Conservation (phyloP, 1,284 basidiomycete species). For the Microbotryum intermedium region DNA sequence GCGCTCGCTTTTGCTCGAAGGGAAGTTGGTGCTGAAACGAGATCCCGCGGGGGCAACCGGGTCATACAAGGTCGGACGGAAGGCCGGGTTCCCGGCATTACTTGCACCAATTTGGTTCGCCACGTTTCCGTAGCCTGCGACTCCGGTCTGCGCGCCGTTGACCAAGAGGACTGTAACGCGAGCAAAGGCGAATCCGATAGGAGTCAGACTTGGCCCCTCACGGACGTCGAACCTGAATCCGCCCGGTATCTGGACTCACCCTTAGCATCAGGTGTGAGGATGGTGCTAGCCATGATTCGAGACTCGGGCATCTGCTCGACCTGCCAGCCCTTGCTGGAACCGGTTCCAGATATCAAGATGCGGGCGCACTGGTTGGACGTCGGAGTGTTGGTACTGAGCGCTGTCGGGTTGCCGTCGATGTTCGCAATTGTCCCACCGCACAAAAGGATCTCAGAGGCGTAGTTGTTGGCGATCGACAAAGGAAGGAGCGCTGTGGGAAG, state of each 20-base stretch:
- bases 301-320: slow-evolving; percentile 15
- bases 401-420: slow-evolving; percentile 40
- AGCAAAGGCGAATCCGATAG: no score
- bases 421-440: slow-evolving; percentile 65
- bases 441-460: slow-evolving; percentile 60
- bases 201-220: slow-evolving; percentile 32
- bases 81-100: slow-evolving; percentile 67
- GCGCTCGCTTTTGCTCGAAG: slow-evolving; percentile 60
- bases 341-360: slow-evolving; percentile 7
- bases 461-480: slow-evolving; percentile 52
- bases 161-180: slow-evolving; percentile 50
- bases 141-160: slow-evolving; percentile 57
- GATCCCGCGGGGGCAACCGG: slow-evolving; percentile 51
- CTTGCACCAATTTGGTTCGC: slow-evolving; percentile 57
- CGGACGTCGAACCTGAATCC: slow-evolving; percentile 37
- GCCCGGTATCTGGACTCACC: slow-evolving; percentile 6
- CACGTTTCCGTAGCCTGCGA: slow-evolving; percentile 63
- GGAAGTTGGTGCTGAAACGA: slow-evolving; percentile 58
- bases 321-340: slow-evolving; percentile 13
- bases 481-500: slow-evolving; percentile 56
- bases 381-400: slow-evolving; percentile 2
- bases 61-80: slow-evolving; percentile 64
- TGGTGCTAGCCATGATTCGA: slow-evolving; percentile 45
- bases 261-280: slow-evolving; percentile 68
- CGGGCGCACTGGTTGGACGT: slow-evolving; percentile 13